Evolutionary conservation across 139 green algal species (phyloP).

Genomic region (Chlamydomonas incerta): DNA sequence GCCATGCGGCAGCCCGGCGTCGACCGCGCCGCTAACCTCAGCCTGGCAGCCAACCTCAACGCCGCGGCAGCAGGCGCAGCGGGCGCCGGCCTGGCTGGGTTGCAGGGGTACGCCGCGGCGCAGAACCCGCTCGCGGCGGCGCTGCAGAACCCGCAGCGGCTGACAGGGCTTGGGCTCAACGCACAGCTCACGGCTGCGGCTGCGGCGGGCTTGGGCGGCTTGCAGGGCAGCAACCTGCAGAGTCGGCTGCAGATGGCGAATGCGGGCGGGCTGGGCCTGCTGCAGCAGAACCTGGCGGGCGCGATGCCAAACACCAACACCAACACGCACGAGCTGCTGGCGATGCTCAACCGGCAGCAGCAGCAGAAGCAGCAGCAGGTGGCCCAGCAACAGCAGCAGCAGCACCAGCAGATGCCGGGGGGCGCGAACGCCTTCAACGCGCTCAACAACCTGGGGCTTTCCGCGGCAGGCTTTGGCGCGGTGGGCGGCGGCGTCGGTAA

Average conservation of each 20-base stretch:
- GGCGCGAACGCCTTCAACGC: conserved; percentile 10
- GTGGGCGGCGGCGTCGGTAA: not conserved
- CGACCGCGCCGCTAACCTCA: conserved; percentile 23
- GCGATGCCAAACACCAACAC: conserved; percentile 19
- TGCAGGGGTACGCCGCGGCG: conserved; percentile 36
- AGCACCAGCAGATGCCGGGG: conserved; percentile 1
- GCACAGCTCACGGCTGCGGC: conserved; percentile 33
- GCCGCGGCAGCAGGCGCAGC: conserved; percentile 9
- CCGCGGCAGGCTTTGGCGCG: not conserved
- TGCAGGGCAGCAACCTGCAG: conserved; percentile 36
- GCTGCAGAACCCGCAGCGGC: conserved; percentile 31
- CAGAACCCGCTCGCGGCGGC: conserved; percentile 44
- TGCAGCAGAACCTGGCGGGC: conserved; percentile 36
- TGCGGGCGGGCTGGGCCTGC: conserved; percentile 32
- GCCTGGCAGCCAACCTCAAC: conserved; percentile 32
- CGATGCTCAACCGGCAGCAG: conserved; percentile 39
- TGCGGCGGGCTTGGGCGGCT: not conserved
- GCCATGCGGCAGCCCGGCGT: conserved; percentile 22
- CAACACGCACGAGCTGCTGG: conserved; percentile 45
- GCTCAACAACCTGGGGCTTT: conserved; percentile 10
- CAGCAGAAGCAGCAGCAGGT: conserved; percentile 34
- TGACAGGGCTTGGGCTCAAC: conserved; percentile 30
- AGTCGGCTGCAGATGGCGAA: conserved; percentile 38
- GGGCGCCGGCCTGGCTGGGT: conserved; percentile 9
- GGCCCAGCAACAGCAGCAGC: conserved; percentile 8